Evolutionary conservation across 2,329 filamentous ascomycete species (phyloP), one percentile per base, ranked within the genome.

Genomic region (Fusarium nisikadoi): DNA sequence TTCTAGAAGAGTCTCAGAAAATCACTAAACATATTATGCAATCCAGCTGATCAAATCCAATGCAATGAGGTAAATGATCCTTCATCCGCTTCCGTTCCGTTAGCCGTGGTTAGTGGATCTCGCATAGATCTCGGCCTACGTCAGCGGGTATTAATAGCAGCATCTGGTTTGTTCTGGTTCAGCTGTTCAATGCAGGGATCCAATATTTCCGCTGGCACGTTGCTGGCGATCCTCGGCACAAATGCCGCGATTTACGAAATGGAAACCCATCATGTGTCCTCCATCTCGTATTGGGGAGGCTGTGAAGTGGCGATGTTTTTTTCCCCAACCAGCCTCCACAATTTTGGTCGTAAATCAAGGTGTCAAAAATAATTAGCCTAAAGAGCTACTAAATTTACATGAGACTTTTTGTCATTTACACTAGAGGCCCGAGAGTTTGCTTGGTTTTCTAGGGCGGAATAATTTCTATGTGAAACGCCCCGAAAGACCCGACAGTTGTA

Each of bases 331-430:
- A 53, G 31, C 47, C 31, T 4, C 3, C 14, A 25, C 27, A 23
- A 4, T 16, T 5, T 25, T 20, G 25, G 25, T 20, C 7, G 20
- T 5, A 33, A 49, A 23, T 13, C 12, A 8, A 19, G 29, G n/a
- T 25, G n/a, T 0, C n/a, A 35, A 35, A 50, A 50, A 25, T 6
- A 50, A 50, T 11, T 14, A 10, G 20, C 1, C 3, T 23, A 19
- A 12, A 25, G 2, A 2, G 0, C 3, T 0, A 3, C 17, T 14
- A 14, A 1, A 6, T 6, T 10, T 8, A 6, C 1, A 4, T 14
- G 8, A 35, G 13, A 1, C 29, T 19, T 50, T 50, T 50, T 50
- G 16, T 50, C 29, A 35, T 25, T 4, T 11, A 8, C 12, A 5
- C 3, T 39, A 5, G 31, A 35, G 16, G 17, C 17, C 33, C 20